Evolutionary conservation across 2,329 filamentous ascomycete species (phyloP), one percentile per base, ranked within the genome.

Genomic region (Pyrenochaeta sp.): DNA sequence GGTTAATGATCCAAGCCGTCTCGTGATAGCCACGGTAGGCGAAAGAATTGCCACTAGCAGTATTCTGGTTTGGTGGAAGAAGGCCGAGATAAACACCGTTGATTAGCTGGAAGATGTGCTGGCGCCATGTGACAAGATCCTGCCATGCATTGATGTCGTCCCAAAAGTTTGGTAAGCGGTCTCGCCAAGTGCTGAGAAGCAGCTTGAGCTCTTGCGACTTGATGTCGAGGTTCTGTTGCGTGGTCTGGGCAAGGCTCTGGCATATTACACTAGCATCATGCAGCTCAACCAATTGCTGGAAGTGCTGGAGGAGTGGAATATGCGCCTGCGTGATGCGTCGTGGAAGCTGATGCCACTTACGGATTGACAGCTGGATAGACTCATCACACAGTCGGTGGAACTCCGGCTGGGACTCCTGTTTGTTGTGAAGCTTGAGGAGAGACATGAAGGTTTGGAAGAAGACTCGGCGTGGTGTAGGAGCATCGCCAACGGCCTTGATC

Each of bases 381-480:
- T 99, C 95, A 61, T 99, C 94, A 63, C 92, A 96, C 15, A 96
- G 83, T 44, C 90, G 85, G 51, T 87, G 88, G 72, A 99, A 97
- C 38, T 97, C 93, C 27, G 81, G 81, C 11, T 82, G 78, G 4
- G 81, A 81, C 68, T 97, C 93, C 52, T 89, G 86, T 73, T 96
- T 93, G 60, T 90, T 88, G 72, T 97, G 93, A 53, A 95, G 85
- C 72, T 96, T 96, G 52, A 99, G 84, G 23, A 99, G 79, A 2
- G 91, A 89, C 88, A 96, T 96, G 75, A 99, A 99, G 0, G 93
- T 90, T 70, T 96, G 92, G 85, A 99, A 99, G 80, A 99, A 99
- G 27, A 90, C 88, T 40, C 94, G 83, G 47, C 94, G 82, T 15
- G 94, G 92, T 0, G 95, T 99, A 2, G 95, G 94, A 0, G 95